Evolutionary conservation across 2,329 filamentous ascomycete species (phyloP).

Genomic region (Fusarium begoniae): DNA sequence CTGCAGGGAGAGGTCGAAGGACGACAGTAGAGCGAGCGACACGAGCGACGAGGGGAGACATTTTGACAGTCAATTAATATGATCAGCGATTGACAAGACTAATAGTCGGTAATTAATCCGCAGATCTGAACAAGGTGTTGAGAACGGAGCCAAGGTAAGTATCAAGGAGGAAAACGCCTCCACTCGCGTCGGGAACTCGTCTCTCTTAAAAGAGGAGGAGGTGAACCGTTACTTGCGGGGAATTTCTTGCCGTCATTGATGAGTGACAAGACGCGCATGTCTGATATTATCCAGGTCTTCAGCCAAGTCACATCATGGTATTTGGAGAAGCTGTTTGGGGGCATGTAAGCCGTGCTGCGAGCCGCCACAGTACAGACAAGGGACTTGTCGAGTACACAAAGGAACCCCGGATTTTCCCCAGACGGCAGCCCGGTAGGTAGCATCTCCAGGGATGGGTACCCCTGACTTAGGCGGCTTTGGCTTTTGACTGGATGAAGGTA

Average conservation of each 20-base stretch:
- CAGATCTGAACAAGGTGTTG: slow-evolving; percentile 4
- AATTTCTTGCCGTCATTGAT: slow-evolving; percentile 34
- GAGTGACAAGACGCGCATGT: slow-evolving; percentile 12
- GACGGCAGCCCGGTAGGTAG: slow-evolving; percentile 4
- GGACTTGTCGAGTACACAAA: slow-evolving; percentile 23
- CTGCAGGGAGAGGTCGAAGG: slow-evolving; percentile 27
- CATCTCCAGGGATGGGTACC: slow-evolving; percentile 10
- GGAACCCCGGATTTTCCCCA: slow-evolving; percentile 32
- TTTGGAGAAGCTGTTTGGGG: slow-evolving; percentile 13
- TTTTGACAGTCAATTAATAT: neutral
- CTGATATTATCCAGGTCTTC: neutral
- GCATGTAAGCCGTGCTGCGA: neutral
- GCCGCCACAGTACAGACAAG: slow-evolving; percentile 12
- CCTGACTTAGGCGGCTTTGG: slow-evolving; percentile 15
- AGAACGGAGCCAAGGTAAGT: slow-evolving; percentile 10
- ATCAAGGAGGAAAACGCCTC: slow-evolving; percentile 15
- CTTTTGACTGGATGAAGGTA: slow-evolving; percentile 16
- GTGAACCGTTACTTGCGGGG: slow-evolving; percentile 13
- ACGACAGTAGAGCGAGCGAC: slow-evolving; percentile 16
- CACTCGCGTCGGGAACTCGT: neutral
- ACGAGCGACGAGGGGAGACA: slow-evolving; percentile 17
- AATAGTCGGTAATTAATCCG: neutral
- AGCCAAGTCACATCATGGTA: slow-evolving; percentile 17
- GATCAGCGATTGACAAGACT: neutral
- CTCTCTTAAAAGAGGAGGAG: slow-evolving; percentile 16